These are phyloP conservation scores for Berberis thunbergii DNA, from an alignment of 164 flowering plant species.

Conservation along the genomic window DNA sequence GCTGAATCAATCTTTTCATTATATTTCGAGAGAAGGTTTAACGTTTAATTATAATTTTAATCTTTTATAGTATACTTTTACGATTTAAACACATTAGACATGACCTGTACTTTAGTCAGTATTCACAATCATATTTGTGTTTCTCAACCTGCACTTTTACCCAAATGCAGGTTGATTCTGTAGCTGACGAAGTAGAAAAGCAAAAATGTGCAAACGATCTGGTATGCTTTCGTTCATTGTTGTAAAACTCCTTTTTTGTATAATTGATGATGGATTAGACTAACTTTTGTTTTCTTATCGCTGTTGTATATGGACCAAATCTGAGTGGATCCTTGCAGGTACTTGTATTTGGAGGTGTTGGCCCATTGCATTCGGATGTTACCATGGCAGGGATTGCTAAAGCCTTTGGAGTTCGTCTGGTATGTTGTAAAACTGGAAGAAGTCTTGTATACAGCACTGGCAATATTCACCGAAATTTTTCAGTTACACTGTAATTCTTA, in stretches of 20 bases:
- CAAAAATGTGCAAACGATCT: constrained; percentile 51
- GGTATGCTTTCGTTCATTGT: constrained; percentile 32
- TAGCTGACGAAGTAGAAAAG: constrained; percentile 85
- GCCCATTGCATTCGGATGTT: constrained; percentile 91
- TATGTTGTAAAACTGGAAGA: constrained; percentile 22
- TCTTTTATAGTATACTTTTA: too few relatives aligned
- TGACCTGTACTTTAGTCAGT: too few relatives aligned
- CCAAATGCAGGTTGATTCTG: constrained; percentile 72
- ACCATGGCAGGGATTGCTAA: constrained; percentile 88
- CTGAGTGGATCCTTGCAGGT: constrained; percentile 38
- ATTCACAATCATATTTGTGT: background rate
- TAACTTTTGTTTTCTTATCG: background rate
- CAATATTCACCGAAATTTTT: too few relatives aligned
- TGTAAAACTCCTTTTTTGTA: background rate
- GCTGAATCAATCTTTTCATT: too few relatives aligned
- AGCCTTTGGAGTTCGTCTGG: constrained; percentile 97
- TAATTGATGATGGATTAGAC: background rate
- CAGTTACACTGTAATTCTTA: too few relatives aligned
- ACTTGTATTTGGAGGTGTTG: constrained; percentile 84
- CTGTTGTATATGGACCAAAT: background rate
- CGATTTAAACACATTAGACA: too few relatives aligned
- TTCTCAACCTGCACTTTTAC: too few relatives aligned
- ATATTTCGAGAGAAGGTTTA: too few relatives aligned
- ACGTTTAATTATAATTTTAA: too few relatives aligned
- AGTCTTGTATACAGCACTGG: background rate